Percentiles rank a stretch among this genome's conserved stretches.
phyloP scores from a whole-genome alignment of 2,329 filamentous ascomycete genomes.

The Nannizzia gypsea region DNA sequence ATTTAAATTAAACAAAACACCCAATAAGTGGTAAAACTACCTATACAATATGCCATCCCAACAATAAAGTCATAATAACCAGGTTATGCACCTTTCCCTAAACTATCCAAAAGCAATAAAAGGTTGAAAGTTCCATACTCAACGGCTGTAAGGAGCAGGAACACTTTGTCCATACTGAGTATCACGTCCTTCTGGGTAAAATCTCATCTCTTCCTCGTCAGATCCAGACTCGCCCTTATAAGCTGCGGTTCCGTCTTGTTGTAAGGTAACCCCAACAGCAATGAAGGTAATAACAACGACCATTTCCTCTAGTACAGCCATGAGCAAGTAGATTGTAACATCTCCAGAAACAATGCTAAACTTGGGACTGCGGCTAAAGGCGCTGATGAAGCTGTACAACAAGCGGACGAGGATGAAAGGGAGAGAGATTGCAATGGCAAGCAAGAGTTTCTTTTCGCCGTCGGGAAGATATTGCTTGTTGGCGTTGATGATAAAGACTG shows the following conservation, averaged over 20 bases:
- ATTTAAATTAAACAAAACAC: too few relatives aligned
- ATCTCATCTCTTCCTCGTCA: neutral
- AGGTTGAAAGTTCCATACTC: too few relatives aligned
- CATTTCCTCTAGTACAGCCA: constrained; percentile 43
- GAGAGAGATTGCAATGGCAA: constrained; percentile 18
- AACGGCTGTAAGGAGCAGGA: neutral
- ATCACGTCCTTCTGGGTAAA: neutral
- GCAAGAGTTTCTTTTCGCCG: constrained; percentile 38
- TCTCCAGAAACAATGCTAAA: constrained; percentile 37
- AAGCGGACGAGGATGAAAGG: constrained; percentile 43
- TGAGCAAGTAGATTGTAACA: constrained; percentile 33
- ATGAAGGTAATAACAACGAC: constrained; percentile 34
- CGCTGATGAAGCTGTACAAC: constrained; percentile 36
- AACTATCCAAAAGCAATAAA: too few relatives aligned
- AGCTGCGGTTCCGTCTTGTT: neutral
- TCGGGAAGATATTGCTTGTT: constrained; percentile 25
- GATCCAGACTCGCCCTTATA: neutral
- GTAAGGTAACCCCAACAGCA: constrained; percentile 17
- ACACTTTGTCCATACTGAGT: neutral
- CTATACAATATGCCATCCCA: too few relatives aligned
- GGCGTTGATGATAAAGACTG: constrained; percentile 23
- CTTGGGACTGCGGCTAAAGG: constrained; percentile 30
- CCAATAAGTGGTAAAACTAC: too few relatives aligned
- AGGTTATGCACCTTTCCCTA: too few relatives aligned
- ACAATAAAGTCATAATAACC: too few relatives aligned